These are phyloP conservation scores for Akanthomyces muscarius DNA, from an alignment of 2,329 filamentous ascomycete species.

Conservation along the genomic window DNA sequence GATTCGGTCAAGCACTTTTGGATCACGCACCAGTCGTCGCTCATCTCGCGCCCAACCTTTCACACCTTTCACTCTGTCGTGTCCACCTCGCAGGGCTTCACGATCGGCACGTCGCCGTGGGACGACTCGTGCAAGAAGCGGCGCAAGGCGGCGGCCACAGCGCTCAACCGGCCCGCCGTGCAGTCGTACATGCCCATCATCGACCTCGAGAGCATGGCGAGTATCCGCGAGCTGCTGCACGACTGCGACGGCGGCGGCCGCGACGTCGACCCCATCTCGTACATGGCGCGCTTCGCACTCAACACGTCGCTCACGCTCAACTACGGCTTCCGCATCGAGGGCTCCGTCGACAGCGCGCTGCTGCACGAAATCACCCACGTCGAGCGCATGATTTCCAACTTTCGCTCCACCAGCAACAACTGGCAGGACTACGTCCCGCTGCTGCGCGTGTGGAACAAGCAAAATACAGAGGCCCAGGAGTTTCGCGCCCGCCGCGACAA, in stretches of 20 bases:
- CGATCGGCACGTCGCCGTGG: conserved; percentile 80
- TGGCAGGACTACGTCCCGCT: conserved; percentile 83
- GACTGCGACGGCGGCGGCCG: conserved; percentile 58
- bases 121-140: conserved; percentile 75
- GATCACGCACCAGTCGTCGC: conserved; percentile 72
- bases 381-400: conserved; percentile 70
- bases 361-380: conserved; percentile 71
- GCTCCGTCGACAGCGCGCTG: conserved; percentile 62
- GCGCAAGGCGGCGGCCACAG: conserved; percentile 74
- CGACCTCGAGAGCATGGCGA: conserved; percentile 68
- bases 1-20: conserved; percentile 70
- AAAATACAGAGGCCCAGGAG: conserved; percentile 58
- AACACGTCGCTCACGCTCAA: conserved; percentile 76
- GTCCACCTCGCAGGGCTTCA: conserved; percentile 72
- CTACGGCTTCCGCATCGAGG: conserved; percentile 73
- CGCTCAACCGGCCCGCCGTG: conserved; percentile 70
- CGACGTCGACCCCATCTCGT: conserved; percentile 67
- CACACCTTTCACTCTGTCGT: conserved; percentile 81
- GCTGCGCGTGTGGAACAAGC: conserved; percentile 59
- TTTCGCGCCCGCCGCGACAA: conserved; percentile 66
- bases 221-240: conserved; percentile 66
- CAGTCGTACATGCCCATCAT: conserved; percentile 80
- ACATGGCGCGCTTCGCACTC: conserved; percentile 72
- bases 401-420: conserved; percentile 76
- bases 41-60: conserved; percentile 73